Percentiles rank a stretch among this genome's conserved stretches.
These are phyloP conservation scores for Blastomyces silverae DNA, from an alignment of 2,329 filamentous ascomycete genomes.

Conservation along the genomic window DNA sequence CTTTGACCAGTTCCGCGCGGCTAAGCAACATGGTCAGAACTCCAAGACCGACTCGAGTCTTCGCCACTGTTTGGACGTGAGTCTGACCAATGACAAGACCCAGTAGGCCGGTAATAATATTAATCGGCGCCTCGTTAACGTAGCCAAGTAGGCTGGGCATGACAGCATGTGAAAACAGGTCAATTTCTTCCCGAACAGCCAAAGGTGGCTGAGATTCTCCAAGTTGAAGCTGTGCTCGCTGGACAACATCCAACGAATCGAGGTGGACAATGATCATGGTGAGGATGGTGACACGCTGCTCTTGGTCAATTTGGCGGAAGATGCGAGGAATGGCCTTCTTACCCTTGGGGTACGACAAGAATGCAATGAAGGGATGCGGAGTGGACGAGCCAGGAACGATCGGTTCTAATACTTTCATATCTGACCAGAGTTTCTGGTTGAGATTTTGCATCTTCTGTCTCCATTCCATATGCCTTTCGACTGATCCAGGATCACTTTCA, in stretches of 20 bases:
- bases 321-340: slow-evolving; percentile 93
- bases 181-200: slow-evolving; percentile 80
- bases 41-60: slow-evolving; percentile 79
- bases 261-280: slow-evolving; percentile 95
- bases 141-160: slow-evolving; percentile 87
- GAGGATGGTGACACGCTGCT: slow-evolving; percentile 85
- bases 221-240: slow-evolving; percentile 65
- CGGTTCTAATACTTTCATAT: slow-evolving; percentile 87
- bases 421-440: slow-evolving; percentile 74
- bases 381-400: slow-evolving; percentile 64
- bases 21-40: slow-evolving; percentile 92
- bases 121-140: slow-evolving; percentile 81
- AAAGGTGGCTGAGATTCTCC: slow-evolving; percentile 68
- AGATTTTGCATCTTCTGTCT: slow-evolving; percentile 61
- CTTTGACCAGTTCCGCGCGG: slow-evolving; percentile 86
- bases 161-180: slow-evolving; percentile 79
- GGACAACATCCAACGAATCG: slow-evolving; percentile 84
- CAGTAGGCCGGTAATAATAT: slow-evolving; percentile 84
- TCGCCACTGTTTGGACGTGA: slow-evolving; percentile 75
- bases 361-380: slow-evolving; percentile 88
- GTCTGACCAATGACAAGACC: slow-evolving; percentile 74
- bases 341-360: slow-evolving; percentile 89
- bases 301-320: slow-evolving; percentile 84
- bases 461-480: slow-evolving; percentile 74
- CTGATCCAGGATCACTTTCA: slow-evolving; percentile 60